Evolutionary conservation across 2,329 filamentous ascomycete genomes (phyloP), one percentile per base, ranked within the genome.

Genomic region (Cryoendolithus antarcticus): DNA sequence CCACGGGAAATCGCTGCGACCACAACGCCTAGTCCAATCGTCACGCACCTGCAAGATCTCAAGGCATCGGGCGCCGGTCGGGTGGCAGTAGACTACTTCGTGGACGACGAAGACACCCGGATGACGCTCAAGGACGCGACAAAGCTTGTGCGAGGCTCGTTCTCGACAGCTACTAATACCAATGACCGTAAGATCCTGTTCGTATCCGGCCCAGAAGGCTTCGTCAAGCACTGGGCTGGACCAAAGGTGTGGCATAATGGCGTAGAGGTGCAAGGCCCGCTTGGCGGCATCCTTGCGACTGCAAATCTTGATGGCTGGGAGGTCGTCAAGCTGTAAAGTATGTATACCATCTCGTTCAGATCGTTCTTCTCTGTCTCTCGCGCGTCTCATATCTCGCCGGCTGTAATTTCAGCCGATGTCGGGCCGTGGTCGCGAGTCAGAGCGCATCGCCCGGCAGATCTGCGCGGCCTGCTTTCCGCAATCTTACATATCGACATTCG

Each of bases 201-300:
- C 40, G 74, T 96, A 1, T 93, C 86, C 1, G 91, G 91, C 0
- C 89, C 91, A 0, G 85, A 93, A 39, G 89, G 91, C 1, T 96
- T 96, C 61, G 72, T 96, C 30, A 72, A 74, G 32, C 73, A 81
- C 47, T 84, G 82, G 62, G 85, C 86, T 2, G 89, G 91, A 1
- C 67, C 77, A 7, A 94, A 93, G 62, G 62, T 74, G 3, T 93
- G 85, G 82, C 65, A 70, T 8, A 71, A 72, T 21, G 85, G 86
- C 0, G 65, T 66, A 41, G 82, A 93, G 61, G 67, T 74, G 8
- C 86, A 94, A 53, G 88, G 88, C 0, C 69, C 74, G 0, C 62
- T 94, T 0, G 72, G 74, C 4, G 88, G 88, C 0, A 57, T 86
- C 2, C 60, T 88, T 12, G 73, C 70, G 2, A 63, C 66, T 34